Percentiles rank a stretch among this genome's conserved stretches.
phyloP scores from a whole-genome alignment of 169 alveolate genomes.

The Eimeria nieschulzi region DNA sequence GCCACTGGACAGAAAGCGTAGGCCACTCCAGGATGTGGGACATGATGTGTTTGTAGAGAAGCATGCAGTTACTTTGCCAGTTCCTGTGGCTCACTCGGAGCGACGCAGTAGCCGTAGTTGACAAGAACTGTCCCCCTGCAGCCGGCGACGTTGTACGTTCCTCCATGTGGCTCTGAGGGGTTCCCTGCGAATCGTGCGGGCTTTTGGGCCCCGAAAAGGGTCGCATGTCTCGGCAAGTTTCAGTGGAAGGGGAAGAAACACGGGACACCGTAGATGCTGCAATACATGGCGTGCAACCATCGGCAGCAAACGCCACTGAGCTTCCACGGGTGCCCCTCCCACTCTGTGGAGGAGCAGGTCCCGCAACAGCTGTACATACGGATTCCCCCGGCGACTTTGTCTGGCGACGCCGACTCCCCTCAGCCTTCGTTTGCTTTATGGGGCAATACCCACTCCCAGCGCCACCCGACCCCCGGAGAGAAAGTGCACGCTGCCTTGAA shows the following conservation, averaged over 20 bases:
- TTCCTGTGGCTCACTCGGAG: conserved; percentile 78
- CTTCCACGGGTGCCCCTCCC: conserved; percentile 50
- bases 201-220: conserved; percentile 10
- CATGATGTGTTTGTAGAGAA: conserved; percentile 93
- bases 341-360: not conserved
- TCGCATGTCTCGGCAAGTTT: conserved; percentile 7
- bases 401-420: conserved; percentile 1
- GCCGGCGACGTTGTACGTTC: not conserved
- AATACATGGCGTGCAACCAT: conserved; percentile 24
- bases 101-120: conserved; percentile 49
- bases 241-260: conserved; percentile 38
- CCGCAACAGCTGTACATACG: conserved; percentile 1
- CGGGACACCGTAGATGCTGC: conserved; percentile 42
- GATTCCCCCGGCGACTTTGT: conserved; percentile 17
- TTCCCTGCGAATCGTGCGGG: conserved; percentile 34
- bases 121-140: not conserved
- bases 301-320: conserved; percentile 53
- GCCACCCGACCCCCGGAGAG: not conserved
- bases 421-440: not conserved
- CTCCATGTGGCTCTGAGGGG: conserved; percentile 28
- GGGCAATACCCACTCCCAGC: not conserved
- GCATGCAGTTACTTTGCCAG: conserved; percentile 97
- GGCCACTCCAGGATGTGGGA: conserved; percentile 97
- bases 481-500: conserved; percentile 29
- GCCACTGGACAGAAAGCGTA: conserved; percentile 92